phyloP scores from a whole-genome alignment of 495 filamentous ascomycete genomes.

The Clavariopsis aquatica region DNA sequence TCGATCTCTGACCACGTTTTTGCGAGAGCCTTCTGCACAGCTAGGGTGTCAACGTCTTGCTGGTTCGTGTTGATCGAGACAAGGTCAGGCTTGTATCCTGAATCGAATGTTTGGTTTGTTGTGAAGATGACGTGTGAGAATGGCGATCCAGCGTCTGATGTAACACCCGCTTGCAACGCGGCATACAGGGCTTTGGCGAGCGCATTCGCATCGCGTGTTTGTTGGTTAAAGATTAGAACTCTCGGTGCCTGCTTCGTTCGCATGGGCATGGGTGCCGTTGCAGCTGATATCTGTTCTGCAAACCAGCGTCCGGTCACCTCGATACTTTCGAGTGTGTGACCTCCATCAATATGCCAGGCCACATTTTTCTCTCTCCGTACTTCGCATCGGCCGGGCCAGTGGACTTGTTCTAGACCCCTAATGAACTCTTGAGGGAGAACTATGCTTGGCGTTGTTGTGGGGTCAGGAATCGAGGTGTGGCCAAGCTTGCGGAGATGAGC shows the following conservation, averaged over 20 bases:
- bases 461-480: slow-evolving; percentile 49
- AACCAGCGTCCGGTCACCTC: slow-evolving; percentile 82
- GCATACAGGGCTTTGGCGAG: slow-evolving; percentile 68
- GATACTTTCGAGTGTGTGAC: slow-evolving; percentile 88
- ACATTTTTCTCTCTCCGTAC: slow-evolving; percentile 66
- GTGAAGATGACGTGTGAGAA: slow-evolving; percentile 88
- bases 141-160: slow-evolving; percentile 53
- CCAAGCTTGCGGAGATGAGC: slow-evolving; percentile 55
- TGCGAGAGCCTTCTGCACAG: slow-evolving; percentile 73
- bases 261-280: slow-evolving; percentile 12
- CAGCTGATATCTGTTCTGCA: slow-evolving; percentile 49
- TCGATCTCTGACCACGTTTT: slow-evolving; percentile 72
- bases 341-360: slow-evolving; percentile 87
- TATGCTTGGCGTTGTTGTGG: slow-evolving; percentile 36
- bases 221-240: slow-evolving; percentile 92
- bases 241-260: background rate
- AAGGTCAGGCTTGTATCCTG: slow-evolving; percentile 74
- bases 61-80: slow-evolving; percentile 73
- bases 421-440: slow-evolving; percentile 67
- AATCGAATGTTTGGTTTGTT: slow-evolving; percentile 78
- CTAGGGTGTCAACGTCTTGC: slow-evolving; percentile 64
- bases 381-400: slow-evolving; percentile 83
- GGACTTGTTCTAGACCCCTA: slow-evolving; percentile 71
- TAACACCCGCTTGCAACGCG: slow-evolving; percentile 51
- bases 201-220: slow-evolving; percentile 71